Percentiles rank a stretch among this genome's conserved stretches.
Evolutionary conservation across 2,329 filamentous ascomycete genomes (phyloP).

Genomic region (Colletotrichum euphorbiae): DNA sequence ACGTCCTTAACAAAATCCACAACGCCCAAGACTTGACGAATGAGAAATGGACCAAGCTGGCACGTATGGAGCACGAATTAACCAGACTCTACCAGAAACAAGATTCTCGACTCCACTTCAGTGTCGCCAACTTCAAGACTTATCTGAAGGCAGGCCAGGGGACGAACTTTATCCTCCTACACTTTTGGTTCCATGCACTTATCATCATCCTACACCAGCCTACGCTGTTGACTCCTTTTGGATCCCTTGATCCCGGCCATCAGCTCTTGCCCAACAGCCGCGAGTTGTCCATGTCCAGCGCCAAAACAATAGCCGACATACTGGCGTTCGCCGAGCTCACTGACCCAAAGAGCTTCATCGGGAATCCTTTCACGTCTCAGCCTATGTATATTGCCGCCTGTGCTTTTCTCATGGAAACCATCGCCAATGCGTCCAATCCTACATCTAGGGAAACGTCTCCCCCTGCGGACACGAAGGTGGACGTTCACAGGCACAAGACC

Average conservation of each 20-base stretch:
- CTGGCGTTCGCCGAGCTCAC: slow-evolving; percentile 87
- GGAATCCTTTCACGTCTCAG: slow-evolving; percentile 90
- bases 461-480: slow-evolving; percentile 47
- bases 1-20: slow-evolving; percentile 84
- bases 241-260: slow-evolving; percentile 67
- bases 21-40: slow-evolving; percentile 78
- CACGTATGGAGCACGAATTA: slow-evolving; percentile 83
- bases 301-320: slow-evolving; percentile 92
- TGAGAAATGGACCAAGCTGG: slow-evolving; percentile 78
- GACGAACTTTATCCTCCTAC: slow-evolving; percentile 86
- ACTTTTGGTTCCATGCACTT: slow-evolving; percentile 90
- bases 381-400: slow-evolving; percentile 93
- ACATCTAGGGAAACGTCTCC: slow-evolving; percentile 71
- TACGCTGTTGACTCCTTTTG: slow-evolving; percentile 82
- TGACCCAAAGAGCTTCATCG: slow-evolving; percentile 86
- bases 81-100: slow-evolving; percentile 79
- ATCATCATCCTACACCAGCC: slow-evolving; percentile 89
- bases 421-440: slow-evolving; percentile 74
- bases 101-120: slow-evolving; percentile 82
- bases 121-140: slow-evolving; percentile 85
- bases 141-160: slow-evolving; percentile 85
- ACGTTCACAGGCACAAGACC: slow-evolving; percentile 31
- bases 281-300: slow-evolving; percentile 86
- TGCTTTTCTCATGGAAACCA: slow-evolving; percentile 87
- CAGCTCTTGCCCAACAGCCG: slow-evolving; percentile 84